These are phyloP conservation scores for Sarcodon aspratus DNA, from an alignment of 768 basidiomycete genomes.

Conservation along the genomic window DNA sequence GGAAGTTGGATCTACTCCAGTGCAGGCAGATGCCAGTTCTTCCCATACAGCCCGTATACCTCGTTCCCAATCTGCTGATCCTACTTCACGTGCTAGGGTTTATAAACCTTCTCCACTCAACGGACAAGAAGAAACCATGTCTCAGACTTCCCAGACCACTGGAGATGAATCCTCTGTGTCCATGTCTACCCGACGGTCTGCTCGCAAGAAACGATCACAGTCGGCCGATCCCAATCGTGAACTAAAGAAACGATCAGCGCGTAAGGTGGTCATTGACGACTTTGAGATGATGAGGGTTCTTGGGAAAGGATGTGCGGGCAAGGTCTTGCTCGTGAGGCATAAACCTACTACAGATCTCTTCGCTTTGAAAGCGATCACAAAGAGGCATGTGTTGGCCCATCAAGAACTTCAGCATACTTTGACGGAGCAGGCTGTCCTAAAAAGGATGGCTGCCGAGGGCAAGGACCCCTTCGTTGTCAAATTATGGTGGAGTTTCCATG, in stretches of 20 bases:
- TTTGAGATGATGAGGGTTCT: constrained; percentile 97
- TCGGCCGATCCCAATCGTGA: constrained; percentile 39
- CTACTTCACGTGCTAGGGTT: constrained; percentile 49
- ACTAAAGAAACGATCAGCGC: constrained; percentile 38
- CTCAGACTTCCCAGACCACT: constrained; percentile 23
- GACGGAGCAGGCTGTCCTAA: constrained; percentile 92
- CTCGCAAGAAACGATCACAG: constrained; percentile 43
- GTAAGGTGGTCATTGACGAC: constrained; percentile 77
- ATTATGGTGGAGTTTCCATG: constrained; percentile 96
- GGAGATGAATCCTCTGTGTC: constrained; percentile 63
- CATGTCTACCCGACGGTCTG: constrained; percentile 28
- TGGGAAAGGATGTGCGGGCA: constrained; percentile 96
- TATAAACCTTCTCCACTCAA: constrained; percentile 40
- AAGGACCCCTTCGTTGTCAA: constrained; percentile 92
- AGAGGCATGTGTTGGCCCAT: constrained; percentile 92
- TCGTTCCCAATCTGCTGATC: constrained; percentile 77
- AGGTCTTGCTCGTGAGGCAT: constrained; percentile 85
- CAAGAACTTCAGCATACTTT: constrained; percentile 95
- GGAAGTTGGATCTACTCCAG: constrained; percentile 12
- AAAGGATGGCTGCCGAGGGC: constrained; percentile 82
- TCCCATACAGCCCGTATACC: constrained; percentile 35
- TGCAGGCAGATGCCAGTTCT: constrained; percentile 15
- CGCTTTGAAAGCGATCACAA: constrained; percentile 96
- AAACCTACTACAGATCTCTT: constrained; percentile 62
- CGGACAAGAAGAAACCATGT: constrained; percentile 26